phyloP scores from a whole-genome alignment of 768 basidiomycete genomes.

The Hericium coralloides region DNA sequence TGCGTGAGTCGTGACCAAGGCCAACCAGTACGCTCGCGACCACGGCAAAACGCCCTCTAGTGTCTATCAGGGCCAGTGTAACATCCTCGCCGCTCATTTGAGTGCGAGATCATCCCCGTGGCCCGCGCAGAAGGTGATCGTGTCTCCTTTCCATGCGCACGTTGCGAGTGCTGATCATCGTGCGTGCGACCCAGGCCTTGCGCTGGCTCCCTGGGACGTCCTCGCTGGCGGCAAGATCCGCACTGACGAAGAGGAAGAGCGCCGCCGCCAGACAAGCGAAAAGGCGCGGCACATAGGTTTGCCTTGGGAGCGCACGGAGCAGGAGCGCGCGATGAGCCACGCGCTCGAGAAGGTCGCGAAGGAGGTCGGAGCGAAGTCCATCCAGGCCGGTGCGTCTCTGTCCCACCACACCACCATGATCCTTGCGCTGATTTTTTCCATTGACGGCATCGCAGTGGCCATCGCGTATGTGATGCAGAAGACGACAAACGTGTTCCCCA shows the following conservation, averaged over 20 bases:
- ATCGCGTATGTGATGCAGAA: constrained; percentile 49
- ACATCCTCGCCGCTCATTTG: no score
- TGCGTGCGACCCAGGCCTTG: constrained; percentile 19
- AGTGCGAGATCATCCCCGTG: no score
- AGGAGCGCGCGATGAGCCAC: background rate
- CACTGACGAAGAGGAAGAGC: constrained; percentile 4
- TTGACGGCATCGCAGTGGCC: constrained; percentile 25
- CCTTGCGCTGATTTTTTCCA: background rate
- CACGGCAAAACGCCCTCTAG: no score
- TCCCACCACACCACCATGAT: background rate
- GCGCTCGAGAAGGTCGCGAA: constrained; percentile 21
- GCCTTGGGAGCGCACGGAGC: background rate
- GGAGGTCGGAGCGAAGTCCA: constrained; percentile 25
- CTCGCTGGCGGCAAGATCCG: constrained; percentile 24
- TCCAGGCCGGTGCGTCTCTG: constrained; percentile 2
- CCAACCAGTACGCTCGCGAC: no score
- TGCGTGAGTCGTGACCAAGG: no score
- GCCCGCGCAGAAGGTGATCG: no score
- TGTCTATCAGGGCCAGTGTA: no score
- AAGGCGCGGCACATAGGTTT: constrained; percentile 21
- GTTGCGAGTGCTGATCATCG: no score
- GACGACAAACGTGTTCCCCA: constrained; percentile 22
- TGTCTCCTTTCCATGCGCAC: no score
- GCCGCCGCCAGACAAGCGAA: constrained; percentile 23
- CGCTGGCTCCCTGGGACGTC: constrained; percentile 26